These are phyloP conservation scores for Ceratocystis eucalypticola DNA, from an alignment of 2,329 filamentous ascomycete genomes.

Conservation along the genomic window DNA sequence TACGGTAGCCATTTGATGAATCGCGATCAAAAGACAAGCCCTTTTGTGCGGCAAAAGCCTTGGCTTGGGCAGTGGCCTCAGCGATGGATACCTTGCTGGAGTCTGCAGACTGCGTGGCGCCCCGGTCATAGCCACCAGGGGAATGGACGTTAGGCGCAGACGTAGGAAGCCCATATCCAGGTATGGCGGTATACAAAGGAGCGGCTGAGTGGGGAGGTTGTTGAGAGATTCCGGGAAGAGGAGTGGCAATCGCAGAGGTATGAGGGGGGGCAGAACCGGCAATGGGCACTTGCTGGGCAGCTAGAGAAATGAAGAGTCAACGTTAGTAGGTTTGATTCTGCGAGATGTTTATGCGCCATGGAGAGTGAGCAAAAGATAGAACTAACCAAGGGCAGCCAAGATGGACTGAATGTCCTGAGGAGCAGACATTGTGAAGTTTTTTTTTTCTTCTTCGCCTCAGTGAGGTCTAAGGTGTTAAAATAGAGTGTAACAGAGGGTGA, in stretches of 20 bases:
- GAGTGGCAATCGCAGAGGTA: not conserved
- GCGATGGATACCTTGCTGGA: constrained; percentile 2
- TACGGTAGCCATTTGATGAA: constrained; percentile 14
- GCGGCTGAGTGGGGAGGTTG: constrained; percentile 12
- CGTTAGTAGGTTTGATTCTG: not conserved
- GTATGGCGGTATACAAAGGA: constrained; percentile 10
- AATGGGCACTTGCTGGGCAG: constrained; percentile 17
- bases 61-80: constrained; percentile 73
- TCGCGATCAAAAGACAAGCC: constrained; percentile 49
- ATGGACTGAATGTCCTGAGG: constrained; percentile 35
- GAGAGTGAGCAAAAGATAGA: not conserved
- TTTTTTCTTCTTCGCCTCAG: not conserved
- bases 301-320: constrained; percentile 1
- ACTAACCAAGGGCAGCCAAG: constrained; percentile 35
- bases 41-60: constrained; percentile 67
- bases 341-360: not conserved
- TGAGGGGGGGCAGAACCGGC: constrained; percentile 8
- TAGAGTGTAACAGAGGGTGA: not conserved
- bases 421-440: constrained; percentile 16
- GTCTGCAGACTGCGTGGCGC: constrained; percentile 3
- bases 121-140: not conserved
- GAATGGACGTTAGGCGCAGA: constrained; percentile 8
- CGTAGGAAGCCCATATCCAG: constrained; percentile 9
- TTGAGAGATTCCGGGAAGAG: constrained; percentile 13
- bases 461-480: not conserved